Evolutionary conservation across 805 yeast species (phyloP), one percentile per base, ranked within the genome.

Genomic region (Starmerella scarabaei): DNA sequence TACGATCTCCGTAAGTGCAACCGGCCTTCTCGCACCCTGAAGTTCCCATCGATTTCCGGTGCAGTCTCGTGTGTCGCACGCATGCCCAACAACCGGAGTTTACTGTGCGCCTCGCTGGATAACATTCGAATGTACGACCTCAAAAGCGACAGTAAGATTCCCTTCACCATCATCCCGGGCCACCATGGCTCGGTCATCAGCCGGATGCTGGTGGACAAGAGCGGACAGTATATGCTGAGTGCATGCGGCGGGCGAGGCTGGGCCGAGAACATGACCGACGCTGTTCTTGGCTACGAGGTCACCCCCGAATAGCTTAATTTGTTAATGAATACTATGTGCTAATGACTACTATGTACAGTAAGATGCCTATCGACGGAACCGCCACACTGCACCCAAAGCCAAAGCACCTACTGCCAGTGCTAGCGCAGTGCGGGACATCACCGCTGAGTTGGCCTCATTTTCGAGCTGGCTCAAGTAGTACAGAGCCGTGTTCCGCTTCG

Each of bases 201-300:
- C 35, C 74, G 75, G 38, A 63, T 91, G 47, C 67, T 73, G 40
- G 77, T 86, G 18, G 97, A 88, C 58, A 88, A 88, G 23, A 79
- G 91, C 2, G 83, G 93, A 30, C 63, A 91, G 45, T 91, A 81
- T 57, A 68, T 91, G 78, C 71, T 88, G 5, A 79, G 94, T 53
- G 77, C 96, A 1, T 80, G 93, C 56, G 98, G 98, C 8, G 83
- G 81, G 47, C 71, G 96, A 53, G 98, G 98, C 4, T 88, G 96
- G 96, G 85, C 79, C 50, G 85, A 93, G 3, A 63, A 67, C 28
- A 71, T 79, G 19, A 78, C 91, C 1, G 80, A 80, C 8, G 68
- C 85, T 50, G 67, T 84, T 19, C 47, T 53, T 9, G 53, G 50
- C 18, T 88, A 86, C 57, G 93, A 83, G 49, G 78, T 86, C 9